Evolutionary conservation across 148 eudicot genomes (phyloP), one percentile per base, ranked within the genome.

Genomic region (Rhododendron ovatum): DNA sequence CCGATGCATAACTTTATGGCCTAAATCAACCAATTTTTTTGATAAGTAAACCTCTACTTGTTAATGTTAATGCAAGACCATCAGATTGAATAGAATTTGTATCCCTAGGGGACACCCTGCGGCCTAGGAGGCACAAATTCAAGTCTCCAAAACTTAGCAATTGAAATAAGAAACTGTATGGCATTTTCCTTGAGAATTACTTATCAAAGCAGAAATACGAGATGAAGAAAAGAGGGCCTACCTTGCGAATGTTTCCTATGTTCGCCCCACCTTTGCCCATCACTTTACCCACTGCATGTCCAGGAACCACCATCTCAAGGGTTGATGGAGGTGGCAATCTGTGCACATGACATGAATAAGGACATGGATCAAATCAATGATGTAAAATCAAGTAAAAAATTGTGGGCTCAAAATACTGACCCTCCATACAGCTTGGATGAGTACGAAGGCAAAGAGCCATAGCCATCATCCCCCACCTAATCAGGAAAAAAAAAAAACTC

Each of bases 251-350:
- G 89, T 95, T 97, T 43, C 92, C 92, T 74, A 97, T 83, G 86
- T 97, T 97, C 33, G 93, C 92, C 73, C 99, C 99, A 82, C 93
- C 93, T 94, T 93, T 97, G 14, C 99, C 99, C 63, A 95, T 74
- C 83, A 97, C 99, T 91, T 93, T 97, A 76, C 91, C 92, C 50
- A 93, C 92, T 82, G 99, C 98, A 85, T 93, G 90, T 33, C 91
- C 94, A 88, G 99, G 99, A 61, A 97, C 90, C 87, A 94, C 84
- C 91, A 97, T 90, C 91, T 97, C 99, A 82, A 93, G 86, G 26
- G 93, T 88, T 51, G 98, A 90, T 50, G 96, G 88, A 79, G 93
- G 91, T 75, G 92, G 88, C 88, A 90, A 84, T 88, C 98, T 94
- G 94, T 73, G 87, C 76, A 71, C 28, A 75, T 69, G 41, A 78